phyloP scores from a whole-genome alignment of 495 filamentous ascomycete species.

The Hypoxylon trugodes region DNA sequence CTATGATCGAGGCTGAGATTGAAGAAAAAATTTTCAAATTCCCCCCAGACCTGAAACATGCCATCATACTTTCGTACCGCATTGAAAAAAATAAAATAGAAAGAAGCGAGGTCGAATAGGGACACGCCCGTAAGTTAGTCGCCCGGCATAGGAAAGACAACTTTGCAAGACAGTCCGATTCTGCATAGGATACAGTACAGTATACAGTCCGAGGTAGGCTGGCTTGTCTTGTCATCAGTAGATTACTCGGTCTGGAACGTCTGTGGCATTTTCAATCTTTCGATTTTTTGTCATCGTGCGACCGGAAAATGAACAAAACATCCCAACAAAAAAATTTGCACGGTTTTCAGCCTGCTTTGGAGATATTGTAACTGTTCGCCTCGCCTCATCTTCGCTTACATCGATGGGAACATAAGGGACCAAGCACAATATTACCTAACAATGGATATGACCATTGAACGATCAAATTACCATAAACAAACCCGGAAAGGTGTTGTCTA shows the following conservation, averaged over 20 bases:
- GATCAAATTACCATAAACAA: too few relatives aligned
- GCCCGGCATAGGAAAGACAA: constrained; percentile 37
- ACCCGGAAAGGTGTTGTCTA: too few relatives aligned
- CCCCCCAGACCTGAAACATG: constrained; percentile 35
- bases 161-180: constrained; percentile 33
- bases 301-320: constrained; percentile 17
- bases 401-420: background rate
- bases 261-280: constrained; percentile 39
- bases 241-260: constrained; percentile 36
- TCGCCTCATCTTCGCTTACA: constrained; percentile 10
- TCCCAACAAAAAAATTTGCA: constrained; percentile 26
- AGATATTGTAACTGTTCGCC: constrained; percentile 22
- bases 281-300: constrained; percentile 35
- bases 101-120: constrained; percentile 32
- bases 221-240: constrained; percentile 2
- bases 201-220: constrained; percentile 26
- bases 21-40: constrained; percentile 32
- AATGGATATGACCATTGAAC: too few relatives aligned
- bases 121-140: constrained; percentile 31
- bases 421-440: constrained; percentile 11
- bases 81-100: constrained; percentile 24
- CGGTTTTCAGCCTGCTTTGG: constrained; percentile 24
- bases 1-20: constrained; percentile 36
- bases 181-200: constrained; percentile 24
- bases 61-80: constrained; percentile 31